Evolutionary conservation across 2,329 filamentous ascomycete genomes (phyloP).

Genomic region (Diaporthe sp.): DNA sequence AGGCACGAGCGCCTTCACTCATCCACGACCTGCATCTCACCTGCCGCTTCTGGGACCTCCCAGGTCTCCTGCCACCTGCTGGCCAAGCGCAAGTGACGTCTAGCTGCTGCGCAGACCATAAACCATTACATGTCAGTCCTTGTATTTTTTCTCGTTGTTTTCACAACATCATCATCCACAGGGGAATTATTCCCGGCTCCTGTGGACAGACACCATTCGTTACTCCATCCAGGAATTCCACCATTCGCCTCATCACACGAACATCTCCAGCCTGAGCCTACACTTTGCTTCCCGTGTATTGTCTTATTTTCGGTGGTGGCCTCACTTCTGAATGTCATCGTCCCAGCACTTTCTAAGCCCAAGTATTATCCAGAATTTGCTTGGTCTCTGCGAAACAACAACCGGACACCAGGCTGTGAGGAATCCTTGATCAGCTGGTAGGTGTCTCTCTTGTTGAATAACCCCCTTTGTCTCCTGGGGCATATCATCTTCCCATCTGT

Average conservation of each 20-base stretch:
- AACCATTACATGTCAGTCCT: neutral
- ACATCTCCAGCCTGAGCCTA: neutral
- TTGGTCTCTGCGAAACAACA: neutral
- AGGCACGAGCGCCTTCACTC: neutral
- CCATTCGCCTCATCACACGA: neutral
- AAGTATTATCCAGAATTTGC: neutral
- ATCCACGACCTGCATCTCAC: neutral
- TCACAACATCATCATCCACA: slow-evolving; percentile 7
- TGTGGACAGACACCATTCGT: slow-evolving; percentile 7
- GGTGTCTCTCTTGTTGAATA: neutral
- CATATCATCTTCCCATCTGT: neutral
- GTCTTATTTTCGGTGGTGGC: too few species aligned
- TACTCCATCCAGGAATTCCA: neutral
- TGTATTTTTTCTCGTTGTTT: neutral
- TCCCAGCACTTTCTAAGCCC: neutral
- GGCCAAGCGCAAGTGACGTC: slow-evolving; percentile 3
- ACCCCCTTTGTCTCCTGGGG: neutral
- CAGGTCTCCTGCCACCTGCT: neutral
- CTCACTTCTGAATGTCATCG: neutral
- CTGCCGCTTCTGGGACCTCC: neutral
- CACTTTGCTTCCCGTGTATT: neutral
- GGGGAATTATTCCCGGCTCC: slow-evolving; percentile 1
- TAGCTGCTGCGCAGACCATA: neutral
- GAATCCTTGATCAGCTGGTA: neutral
- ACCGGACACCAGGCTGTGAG: neutral